Evolutionary conservation across 2,329 filamentous ascomycete species (phyloP), one percentile per base, ranked within the genome.

Genomic region (Clarireedia monteithiana): DNA sequence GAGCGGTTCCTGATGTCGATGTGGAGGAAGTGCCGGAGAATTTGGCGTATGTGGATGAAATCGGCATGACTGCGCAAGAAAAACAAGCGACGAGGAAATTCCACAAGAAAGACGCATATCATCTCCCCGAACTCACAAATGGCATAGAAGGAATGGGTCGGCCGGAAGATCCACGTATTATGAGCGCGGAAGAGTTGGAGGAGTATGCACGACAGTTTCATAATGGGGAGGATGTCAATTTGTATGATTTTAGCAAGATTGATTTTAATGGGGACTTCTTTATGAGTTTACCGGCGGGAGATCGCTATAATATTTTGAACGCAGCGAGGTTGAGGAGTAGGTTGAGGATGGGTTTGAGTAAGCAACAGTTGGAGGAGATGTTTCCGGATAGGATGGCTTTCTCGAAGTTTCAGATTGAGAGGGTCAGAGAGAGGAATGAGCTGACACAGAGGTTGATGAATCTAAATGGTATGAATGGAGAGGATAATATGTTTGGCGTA

Each of bases 311-410:
- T 65, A 99, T 99, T 53, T 74, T 99, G 23, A 99, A 99, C 68
- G 94, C 95, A 1, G 94, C 95, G 1, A 81, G 94, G 59, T 69
- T 99, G 59, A 79, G 94, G 56, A 96, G 90, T 70, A 81, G 94
- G 53, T 76, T 99, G 66, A 83, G 94, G 68, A 96, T 99, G 92
- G 94, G 94, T 0, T 82, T 96, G 65, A 95, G 89, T 56, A 97
- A 97, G 71, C 92, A 99, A 62, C 94, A 99, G 71, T 74, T 99
- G 14, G 91, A 97, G 63, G 82, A 79, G 47, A 99, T 99, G 94
- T 99, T 99, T 69, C 92, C 94, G 0, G 88, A 99, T 69, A 84
- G 94, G 26, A 96, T 99, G 91, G 94, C 87, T 0, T 99, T 99
- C 68, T 96, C 91, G 1, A 86, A 80, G 59, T 99, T 99, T 67